These are phyloP conservation scores for Lagenaria siceraria DNA, from an alignment of 306 rosid genomes.

Conservation along the genomic window DNA sequence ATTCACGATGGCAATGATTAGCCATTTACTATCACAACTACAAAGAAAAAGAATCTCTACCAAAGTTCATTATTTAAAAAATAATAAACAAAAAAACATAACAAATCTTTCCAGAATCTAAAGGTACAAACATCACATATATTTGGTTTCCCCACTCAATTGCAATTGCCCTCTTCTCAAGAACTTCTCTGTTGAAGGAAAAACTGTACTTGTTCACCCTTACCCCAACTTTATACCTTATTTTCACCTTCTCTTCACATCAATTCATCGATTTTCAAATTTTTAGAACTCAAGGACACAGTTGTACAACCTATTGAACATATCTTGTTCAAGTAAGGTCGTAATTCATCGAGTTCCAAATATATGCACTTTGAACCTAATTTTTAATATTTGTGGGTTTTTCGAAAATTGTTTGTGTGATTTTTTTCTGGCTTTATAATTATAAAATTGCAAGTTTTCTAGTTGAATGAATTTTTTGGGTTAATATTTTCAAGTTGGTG, in stretches of 20 bases:
- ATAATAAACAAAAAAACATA: not conserved
- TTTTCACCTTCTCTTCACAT: not conserved
- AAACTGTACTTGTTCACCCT: not conserved
- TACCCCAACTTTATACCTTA: not conserved
- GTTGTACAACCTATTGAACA: too few relatives aligned
- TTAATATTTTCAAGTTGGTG: not conserved
- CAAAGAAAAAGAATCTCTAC: slow-evolving; percentile 19
- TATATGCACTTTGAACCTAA: not conserved
- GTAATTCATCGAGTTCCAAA: not conserved
- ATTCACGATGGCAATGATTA: slow-evolving; percentile 22
- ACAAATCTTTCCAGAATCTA: slow-evolving; percentile 3
- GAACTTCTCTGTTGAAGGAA: not conserved
- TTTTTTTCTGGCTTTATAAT: too few relatives aligned
- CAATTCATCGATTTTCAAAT: too few relatives aligned
- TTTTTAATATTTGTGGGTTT: not conserved
- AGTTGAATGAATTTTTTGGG: not conserved
- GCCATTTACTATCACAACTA: slow-evolving; percentile 29
- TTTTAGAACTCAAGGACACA: too few relatives aligned
- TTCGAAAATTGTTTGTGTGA: too few relatives aligned
- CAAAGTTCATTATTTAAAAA: not conserved
- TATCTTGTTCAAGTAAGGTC: too few relatives aligned
- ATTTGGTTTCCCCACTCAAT: slow-evolving; percentile 1
- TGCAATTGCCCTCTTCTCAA: not conserved
- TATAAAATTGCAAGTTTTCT: not conserved
- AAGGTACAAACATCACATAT: not conserved